Evolutionary conservation across 2,329 filamentous ascomycete genomes (phyloP).

Genomic region (Microsporum ferrugineum): DNA sequence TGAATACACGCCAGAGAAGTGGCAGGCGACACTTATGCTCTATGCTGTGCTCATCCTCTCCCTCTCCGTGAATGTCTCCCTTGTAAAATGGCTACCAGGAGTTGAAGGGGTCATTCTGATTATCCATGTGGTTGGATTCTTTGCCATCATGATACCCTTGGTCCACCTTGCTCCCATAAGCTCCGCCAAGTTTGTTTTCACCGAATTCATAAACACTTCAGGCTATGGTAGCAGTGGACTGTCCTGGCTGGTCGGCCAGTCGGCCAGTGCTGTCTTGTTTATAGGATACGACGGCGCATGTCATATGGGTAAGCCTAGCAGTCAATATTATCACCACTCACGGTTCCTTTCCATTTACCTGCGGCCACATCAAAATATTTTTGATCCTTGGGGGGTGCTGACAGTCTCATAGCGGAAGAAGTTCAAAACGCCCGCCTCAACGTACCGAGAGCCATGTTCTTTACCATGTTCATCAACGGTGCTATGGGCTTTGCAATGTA

Average conservation of each 20-base stretch:
- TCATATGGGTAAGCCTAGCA: conserved; percentile 2
- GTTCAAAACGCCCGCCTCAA: conserved; percentile 25
- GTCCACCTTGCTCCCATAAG: conserved; percentile 4
- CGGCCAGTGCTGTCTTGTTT: conserved; percentile 4
- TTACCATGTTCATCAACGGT: conserved; percentile 27
- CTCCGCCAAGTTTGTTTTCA: background rate
- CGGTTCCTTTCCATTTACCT: background rate
- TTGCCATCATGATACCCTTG: conserved; percentile 35
- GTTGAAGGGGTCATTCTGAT: conserved; percentile 23
- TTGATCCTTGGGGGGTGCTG: background rate
- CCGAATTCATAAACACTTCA: background rate
- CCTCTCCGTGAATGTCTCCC: conserved; percentile 19
- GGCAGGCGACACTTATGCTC: conserved; percentile 31
- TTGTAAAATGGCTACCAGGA: conserved; percentile 20
- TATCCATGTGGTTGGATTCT: conserved; percentile 32
- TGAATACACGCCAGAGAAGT: conserved; percentile 22
- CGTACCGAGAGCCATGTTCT: conserved; percentile 28
- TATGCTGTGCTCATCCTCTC: conserved; percentile 23
- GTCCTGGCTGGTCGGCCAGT: conserved; percentile 4
- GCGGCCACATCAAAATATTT: background rate
- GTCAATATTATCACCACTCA: background rate
- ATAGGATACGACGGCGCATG: conserved; percentile 6
- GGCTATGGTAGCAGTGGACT: background rate
- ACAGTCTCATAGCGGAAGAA: conserved; percentile 23
- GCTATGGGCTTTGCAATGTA: conserved; percentile 26